Base-by-base conservation (phyloP, 306 rosid species). In the Luffa aegyptiaca region DNA sequence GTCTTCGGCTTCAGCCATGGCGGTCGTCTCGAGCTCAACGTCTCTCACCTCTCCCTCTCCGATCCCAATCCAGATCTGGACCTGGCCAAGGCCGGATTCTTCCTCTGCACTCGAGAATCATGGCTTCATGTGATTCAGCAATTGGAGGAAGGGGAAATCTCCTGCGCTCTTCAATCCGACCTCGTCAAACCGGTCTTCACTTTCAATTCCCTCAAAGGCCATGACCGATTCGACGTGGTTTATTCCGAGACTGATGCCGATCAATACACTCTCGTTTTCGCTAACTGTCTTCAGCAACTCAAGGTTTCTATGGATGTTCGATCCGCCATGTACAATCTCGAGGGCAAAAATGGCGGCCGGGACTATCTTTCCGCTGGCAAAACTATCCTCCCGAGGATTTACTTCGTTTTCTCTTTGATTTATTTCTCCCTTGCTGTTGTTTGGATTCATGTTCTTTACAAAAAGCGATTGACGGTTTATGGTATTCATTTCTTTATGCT, bases 401-500 rank as follows among this genome's bases (percentile, higher is more conserved):
- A 88, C 70, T 94, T 92, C 81, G 6, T 92, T 12, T 86, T 92
- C 64, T 94, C 92, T 1, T 14, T 94, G 69, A 42, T 77, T 3
- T 94, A 94, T 61, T 87, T 87, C 63, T 4, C 45, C 5, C 87
- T 94, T 13, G 94, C 89, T 5, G 90, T 79, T 0, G 17, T 86
- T 9, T 94, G 98, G 98, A 76, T 90, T 72, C 61, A 36, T 70
- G 86, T 94, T 33, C 92, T 94, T 14, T 92, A 88, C 80, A 90
- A 85, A 78, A 94, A 94, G 86, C 88, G 96, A 5, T 90, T 91
- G 56, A 94, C 98, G 14, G 91, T 86, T 18, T 91, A 90, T 76
- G 80, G 91, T 3, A 94, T 94, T 85, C 98, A 94, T 81, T 88
- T 84, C 89, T 94, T 94, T 46, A 94, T 94, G 98, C 97, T 94